Evolutionary conservation across 2,329 filamentous ascomycete genomes (phyloP), one percentile per base, ranked within the genome.

Genomic region (Tolypocladium amazonense): DNA sequence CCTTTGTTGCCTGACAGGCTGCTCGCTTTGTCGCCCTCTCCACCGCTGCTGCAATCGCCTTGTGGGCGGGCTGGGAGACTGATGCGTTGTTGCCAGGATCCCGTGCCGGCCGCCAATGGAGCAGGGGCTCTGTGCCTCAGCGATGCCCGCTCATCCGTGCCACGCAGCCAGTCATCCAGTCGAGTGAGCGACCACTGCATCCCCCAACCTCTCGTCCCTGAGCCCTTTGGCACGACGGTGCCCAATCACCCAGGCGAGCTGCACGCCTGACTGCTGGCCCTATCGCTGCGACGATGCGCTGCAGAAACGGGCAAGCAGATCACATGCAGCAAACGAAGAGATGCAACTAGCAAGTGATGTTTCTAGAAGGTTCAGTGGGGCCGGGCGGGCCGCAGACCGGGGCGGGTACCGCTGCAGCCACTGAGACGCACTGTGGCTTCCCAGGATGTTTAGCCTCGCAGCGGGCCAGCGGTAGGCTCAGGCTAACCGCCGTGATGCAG

Each of bases 291-390:
- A 52, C 47, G 27, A 20, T n/a, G 27, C 4, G 27, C 30, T 23
- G 30, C 50, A 35, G 50, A 35, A 53, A 4, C 7, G 8, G n/a
- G 4, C n/a, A 11, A 14, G 35, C 7, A 35, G 33, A 43, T 56
- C 55, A 30, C 55, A n/a, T 37, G 4, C 35, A 37, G 35, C 3
- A 56, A 64, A 61, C 60, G 73, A 65, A 71, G 69, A 56, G 57
- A 68, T 76, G 72, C 71, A 70, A 56, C 62, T 74, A 76, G 62
- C 59, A 65, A 61, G 59, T 66, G 58, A 65, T 59, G 67, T 67
- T 77, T 77, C 75, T 76, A 75, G 75, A 77, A 77, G 72, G 66
- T 77, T 77, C 75, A 72, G 74, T 77, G 75, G 75, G 72, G 67
- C 69, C 43, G 57, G 30, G 20, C 50, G 50, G 50, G 23, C 50